These are phyloP conservation scores for Hippophae gyantsensis DNA, from an alignment of 306 rosid genomes.

Conservation along the genomic window DNA sequence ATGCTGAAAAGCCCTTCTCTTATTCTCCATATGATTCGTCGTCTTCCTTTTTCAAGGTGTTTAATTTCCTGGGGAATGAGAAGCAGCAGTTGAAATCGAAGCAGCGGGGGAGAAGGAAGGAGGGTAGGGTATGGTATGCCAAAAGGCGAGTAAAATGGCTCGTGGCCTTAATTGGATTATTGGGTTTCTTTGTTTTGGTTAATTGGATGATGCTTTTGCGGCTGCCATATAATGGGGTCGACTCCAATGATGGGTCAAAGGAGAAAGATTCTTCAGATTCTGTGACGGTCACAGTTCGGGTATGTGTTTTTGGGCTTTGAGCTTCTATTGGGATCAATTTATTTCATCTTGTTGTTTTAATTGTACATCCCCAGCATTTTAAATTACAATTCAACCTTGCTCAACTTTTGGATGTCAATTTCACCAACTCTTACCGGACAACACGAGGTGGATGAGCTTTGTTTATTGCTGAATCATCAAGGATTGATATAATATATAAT, in stretches of 20 bases:
- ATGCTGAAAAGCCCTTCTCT: conserved; percentile 26
- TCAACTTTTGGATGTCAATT: background rate
- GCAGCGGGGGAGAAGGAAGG: conserved; percentile 27
- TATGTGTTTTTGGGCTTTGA: conserved; percentile 2
- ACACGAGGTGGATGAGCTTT: background rate
- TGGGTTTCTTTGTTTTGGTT: conserved; percentile 43
- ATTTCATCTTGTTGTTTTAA: background rate
- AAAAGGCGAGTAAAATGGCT: conserved; percentile 49
- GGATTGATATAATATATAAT: background rate
- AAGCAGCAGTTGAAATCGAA: conserved; percentile 14
- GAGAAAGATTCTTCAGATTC: conserved; percentile 24
- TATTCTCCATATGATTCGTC: conserved; percentile 19
- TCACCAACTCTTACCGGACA: background rate
- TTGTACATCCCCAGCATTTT: background rate
- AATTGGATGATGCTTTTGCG: conserved; percentile 64
- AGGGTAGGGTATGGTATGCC: conserved; percentile 39
- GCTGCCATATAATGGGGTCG: conserved; percentile 35
- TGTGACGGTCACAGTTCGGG: conserved; percentile 37
- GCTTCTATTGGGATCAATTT: background rate
- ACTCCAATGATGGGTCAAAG: conserved; percentile 15
- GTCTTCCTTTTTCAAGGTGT: conserved; percentile 9
- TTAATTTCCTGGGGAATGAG: conserved; percentile 17
- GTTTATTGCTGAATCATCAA: background rate
- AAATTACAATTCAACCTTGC: background rate
- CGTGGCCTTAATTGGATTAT: conserved; percentile 38